Evolutionary conservation across 257 asterid species (phyloP).

Genomic region (Solanum rostratum): DNA sequence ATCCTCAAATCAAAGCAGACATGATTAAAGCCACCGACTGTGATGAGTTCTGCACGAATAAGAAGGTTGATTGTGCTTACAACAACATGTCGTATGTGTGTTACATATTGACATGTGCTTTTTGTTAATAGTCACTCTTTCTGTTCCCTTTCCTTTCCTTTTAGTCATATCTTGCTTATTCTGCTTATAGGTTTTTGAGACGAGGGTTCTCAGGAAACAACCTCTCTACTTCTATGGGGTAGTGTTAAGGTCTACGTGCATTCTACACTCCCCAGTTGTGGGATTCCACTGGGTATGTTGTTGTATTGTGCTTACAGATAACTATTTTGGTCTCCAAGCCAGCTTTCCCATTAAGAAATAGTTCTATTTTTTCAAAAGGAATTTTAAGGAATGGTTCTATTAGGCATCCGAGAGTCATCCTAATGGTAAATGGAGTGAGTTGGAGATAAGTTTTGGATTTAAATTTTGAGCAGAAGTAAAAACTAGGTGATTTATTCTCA

Average conservation of each 20-base stretch:
- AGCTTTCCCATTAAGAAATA: neutral
- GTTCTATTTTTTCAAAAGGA: neutral
- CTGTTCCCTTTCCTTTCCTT: no score
- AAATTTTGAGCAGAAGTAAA: neutral
- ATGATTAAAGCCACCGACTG: neutral
- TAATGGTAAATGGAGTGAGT: neutral
- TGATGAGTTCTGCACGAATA: neutral
- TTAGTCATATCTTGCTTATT: no score
- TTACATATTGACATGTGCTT: no score
- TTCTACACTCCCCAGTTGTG: no score
- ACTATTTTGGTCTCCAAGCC: neutral
- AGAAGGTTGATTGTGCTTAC: neutral
- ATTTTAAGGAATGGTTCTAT: neutral
- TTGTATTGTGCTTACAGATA: no score
- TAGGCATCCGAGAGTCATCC: neutral
- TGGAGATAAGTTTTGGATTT: neutral
- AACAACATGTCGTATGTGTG: no score
- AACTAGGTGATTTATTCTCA: neutral
- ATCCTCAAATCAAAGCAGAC: neutral
- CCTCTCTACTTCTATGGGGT: no score
- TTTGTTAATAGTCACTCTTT: no score
- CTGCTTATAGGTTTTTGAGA: no score
- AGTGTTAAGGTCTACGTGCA: no score
- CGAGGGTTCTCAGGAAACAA: no score
- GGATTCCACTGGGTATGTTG: no score